Conservation (phyloP, 2,329 filamentous ascomycete genomes). For the Ilyonectria destructans region DNA sequence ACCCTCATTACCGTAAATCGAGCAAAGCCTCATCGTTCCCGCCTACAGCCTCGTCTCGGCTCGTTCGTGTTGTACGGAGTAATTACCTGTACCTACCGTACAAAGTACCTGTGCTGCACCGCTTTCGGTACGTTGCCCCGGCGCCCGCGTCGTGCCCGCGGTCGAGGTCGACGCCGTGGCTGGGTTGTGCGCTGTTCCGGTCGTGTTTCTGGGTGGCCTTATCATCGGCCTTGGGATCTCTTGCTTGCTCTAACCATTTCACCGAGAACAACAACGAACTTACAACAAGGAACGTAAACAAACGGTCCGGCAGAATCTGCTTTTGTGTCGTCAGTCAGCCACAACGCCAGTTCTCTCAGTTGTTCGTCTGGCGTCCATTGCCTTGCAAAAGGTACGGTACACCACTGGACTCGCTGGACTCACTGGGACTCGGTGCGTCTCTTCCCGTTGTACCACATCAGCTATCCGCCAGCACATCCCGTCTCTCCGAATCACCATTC, state of each 20-base stretch:
- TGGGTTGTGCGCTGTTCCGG: conserved; percentile 1
- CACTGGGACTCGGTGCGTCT: no score
- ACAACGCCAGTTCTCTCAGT: background rate
- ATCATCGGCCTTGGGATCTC: conserved; percentile 1
- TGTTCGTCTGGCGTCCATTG: background rate
- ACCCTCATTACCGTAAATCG: background rate
- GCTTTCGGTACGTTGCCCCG: background rate
- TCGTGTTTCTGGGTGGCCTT: conserved; percentile 12
- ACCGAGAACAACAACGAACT: conserved; percentile 1
- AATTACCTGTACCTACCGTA: background rate
- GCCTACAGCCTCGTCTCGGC: conserved; percentile 1
- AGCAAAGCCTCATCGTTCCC: conserved; percentile 9
- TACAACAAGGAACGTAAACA: background rate
- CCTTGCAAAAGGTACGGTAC: background rate
- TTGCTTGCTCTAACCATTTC: conserved; percentile 15
- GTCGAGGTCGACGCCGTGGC: conserved; percentile 29
- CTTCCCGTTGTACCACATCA: no score
- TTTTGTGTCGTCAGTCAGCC: background rate
- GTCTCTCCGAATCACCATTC: background rate
- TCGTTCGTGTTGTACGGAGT: background rate
- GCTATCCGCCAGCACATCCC: background rate
- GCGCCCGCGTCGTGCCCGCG: conserved; percentile 11
- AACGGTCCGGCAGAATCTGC: background rate
- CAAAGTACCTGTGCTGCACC: background rate
- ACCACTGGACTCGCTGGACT: background rate